Conservation (phyloP, 1,284 basidiomycete species). For the Sphaerobolus stellatus region DNA sequence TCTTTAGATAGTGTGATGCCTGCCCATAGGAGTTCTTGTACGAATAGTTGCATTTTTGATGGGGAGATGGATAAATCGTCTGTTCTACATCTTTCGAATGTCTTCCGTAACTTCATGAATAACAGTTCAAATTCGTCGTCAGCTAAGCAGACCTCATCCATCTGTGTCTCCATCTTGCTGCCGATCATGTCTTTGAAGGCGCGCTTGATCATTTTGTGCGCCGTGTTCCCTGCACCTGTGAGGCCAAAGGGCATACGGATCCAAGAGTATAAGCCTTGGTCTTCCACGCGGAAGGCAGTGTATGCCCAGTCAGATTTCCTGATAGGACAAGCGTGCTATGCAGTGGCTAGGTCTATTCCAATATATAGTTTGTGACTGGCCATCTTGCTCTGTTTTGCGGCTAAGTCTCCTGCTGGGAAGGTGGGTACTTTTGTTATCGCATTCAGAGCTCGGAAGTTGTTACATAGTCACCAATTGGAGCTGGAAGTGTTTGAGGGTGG, state of each 20-base stretch:
- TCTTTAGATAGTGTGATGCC: conserved; percentile 4
- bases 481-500: background rate
- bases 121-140: conserved; percentile 12
- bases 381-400: background rate
- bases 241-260: conserved; percentile 15
- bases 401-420: background rate
- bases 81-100: background rate
- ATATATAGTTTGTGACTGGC: conserved; percentile 5
- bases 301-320: conserved; percentile 14
- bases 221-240: conserved; percentile 20
- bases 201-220: conserved; percentile 13
- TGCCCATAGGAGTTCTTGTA: conserved; percentile 18
- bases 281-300: conserved; percentile 19
- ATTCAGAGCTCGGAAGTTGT: background rate
- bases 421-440: background rate
- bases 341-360: conserved; percentile 16
- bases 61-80: conserved; percentile 16
- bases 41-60: conserved; percentile 12
- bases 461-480: background rate
- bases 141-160: conserved; percentile 17
- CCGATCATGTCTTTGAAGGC: conserved; percentile 18
- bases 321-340: conserved; percentile 20
- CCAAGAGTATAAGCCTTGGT: conserved; percentile 20
- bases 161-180: conserved; percentile 14
- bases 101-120: background rate